Percentiles rank a stretch among this genome's conserved stretches.
These are phyloP conservation scores for Iodosphaeria phyllophila DNA, from an alignment of 2,329 filamentous ascomycete species.

Conservation along the genomic window DNA sequence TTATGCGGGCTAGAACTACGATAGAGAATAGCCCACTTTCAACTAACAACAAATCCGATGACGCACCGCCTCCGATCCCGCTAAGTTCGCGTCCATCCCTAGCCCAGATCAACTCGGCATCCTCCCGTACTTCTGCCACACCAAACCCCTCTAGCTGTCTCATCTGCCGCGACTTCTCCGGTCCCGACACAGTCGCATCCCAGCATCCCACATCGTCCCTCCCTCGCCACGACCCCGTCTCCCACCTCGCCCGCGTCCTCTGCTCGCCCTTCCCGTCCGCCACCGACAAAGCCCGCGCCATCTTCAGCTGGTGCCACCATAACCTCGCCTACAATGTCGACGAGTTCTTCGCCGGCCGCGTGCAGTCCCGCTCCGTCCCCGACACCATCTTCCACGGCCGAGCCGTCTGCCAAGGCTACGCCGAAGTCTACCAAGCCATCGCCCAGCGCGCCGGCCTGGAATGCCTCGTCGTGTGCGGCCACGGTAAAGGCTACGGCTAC, in stretches of 20 bases:
- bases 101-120: slow-evolving; percentile 28
- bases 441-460: slow-evolving; percentile 66
- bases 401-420: slow-evolving; percentile 86
- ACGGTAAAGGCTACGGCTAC: slow-evolving; percentile 77
- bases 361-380: slow-evolving; percentile 49
- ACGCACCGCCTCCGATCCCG: slow-evolving; percentile 32
- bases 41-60: too few relatives aligned
- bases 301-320: slow-evolving; percentile 92
- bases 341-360: slow-evolving; percentile 55
- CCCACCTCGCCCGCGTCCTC: slow-evolving; percentile 59
- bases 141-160: slow-evolving; percentile 47
- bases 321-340: slow-evolving; percentile 75
- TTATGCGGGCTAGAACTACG: too few relatives aligned
- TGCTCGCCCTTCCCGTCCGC: slow-evolving; percentile 61
- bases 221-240: slow-evolving; percentile 44
- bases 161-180: slow-evolving; percentile 74
- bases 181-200: slow-evolving; percentile 58
- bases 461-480: slow-evolving; percentile 53
- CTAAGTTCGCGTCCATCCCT: slow-evolving; percentile 30
- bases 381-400: slow-evolving; percentile 59
- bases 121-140: slow-evolving; percentile 13
- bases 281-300: slow-evolving; percentile 80
- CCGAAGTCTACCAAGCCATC: slow-evolving; percentile 61
- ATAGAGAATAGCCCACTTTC: too few relatives aligned
- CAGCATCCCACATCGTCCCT: slow-evolving; percentile 57